phyloP scores from a whole-genome alignment of 805 yeast species.

The Yamadazyma paraphyllophila region DNA sequence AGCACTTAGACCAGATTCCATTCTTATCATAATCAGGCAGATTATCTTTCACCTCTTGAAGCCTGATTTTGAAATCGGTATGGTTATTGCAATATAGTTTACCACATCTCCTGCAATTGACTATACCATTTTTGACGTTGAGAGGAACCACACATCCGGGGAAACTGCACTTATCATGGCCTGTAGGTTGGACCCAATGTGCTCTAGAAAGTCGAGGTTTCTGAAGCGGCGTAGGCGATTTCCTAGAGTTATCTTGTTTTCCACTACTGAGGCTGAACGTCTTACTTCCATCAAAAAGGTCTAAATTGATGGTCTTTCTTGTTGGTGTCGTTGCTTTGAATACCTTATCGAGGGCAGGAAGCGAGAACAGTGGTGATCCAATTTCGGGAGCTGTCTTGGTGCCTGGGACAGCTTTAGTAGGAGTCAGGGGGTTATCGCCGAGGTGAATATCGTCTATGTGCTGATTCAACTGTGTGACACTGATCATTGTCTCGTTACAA shows the following conservation, averaged over 20 bases:
- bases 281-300: conserved; percentile 46
- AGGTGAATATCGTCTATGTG: conserved; percentile 73
- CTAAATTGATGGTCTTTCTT: conserved; percentile 43
- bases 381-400: no score
- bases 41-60: conserved; percentile 49
- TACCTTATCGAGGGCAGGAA: neutral
- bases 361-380: neutral
- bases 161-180: conserved; percentile 39
- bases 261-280: conserved; percentile 29
- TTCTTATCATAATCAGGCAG: conserved; percentile 26
- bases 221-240: conserved; percentile 1
- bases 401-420: neutral
- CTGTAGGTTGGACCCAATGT: conserved; percentile 58
- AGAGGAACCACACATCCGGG: conserved; percentile 28
- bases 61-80: conserved; percentile 50
- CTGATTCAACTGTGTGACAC: conserved; percentile 53
- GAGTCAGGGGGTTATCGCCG: conserved; percentile 14
- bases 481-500: conserved; percentile 58
- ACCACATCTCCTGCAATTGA: conserved; percentile 80
- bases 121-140: conserved; percentile 52
- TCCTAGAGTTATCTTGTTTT: conserved; percentile 13
- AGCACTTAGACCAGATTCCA: conserved; percentile 73
- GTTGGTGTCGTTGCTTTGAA: neutral
- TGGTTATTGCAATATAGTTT: conserved; percentile 65
- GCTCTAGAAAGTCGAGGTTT: conserved; percentile 35